Base-by-base conservation (phyloP, 2,329 filamentous ascomycete genomes). In the Ustilaginoidea virens region DNA sequence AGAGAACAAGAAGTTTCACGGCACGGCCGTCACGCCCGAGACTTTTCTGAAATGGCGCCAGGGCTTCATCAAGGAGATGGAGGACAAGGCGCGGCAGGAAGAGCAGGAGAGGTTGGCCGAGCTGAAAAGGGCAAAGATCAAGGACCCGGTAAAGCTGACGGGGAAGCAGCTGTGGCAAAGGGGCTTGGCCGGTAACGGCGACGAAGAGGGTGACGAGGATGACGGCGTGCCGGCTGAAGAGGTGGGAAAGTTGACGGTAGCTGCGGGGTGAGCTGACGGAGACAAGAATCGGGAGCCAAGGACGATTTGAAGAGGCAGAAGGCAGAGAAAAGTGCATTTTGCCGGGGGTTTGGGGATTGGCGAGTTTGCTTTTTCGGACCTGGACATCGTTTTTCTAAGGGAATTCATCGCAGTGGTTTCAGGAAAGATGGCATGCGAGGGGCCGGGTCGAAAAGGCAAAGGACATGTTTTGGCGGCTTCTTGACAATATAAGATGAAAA, bases 1-100 rank as follows among this genome's bases (percentile, higher is more conserved):
- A 52, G 90, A 98, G 61, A 98, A 98, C 52, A 74, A 78, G 44
- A 96, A 94, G 56, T 98, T 98, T 53, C 80, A 92, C 50, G 90
- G 90, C 33, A 82, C 82, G 20, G 66, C 74, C 18, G 90, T 98
- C 13, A 96, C 75, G n/a, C 65, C 73, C 14, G 83, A 93, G 58
- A 75, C 74, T 0, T 98, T 96, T 46, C 48, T 80, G 40, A 70
- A 68, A 40, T 98, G 90, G 90, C 66, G 82, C 31, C 74, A 76
- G 22, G 69, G 53, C 7, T 98, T 96, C 48, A 49, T 72, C 36
- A 61, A 65, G 46, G 90, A 96, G 60, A 76, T 87, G 70, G 76
- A 77, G 47, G 86, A 90, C 45, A 59, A 67, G 47, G 69, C 74
- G 40, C 53, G 58, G 41, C 65, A 56, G 40, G 68, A 75, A 43